Base-by-base conservation (phyloP, 2,329 filamentous ascomycete genomes). In the Aspergillus ruber region DNA sequence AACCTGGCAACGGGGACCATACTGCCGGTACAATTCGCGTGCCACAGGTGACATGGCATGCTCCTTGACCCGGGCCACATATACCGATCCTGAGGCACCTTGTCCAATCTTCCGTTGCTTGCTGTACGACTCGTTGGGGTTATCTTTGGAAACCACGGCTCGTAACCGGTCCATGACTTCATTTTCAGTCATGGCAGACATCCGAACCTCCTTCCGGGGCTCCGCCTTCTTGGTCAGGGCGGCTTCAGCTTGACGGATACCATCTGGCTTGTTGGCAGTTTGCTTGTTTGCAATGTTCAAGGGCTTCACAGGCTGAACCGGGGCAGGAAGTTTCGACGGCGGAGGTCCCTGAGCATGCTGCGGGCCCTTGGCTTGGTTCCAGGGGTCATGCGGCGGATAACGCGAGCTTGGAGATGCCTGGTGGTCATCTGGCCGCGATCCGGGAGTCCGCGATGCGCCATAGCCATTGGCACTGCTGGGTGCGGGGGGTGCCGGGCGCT, bases 31-130 rank as follows among this genome's bases (percentile, higher is more conserved):
- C 32, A 96, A 74, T 44, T 89, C 83, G 51, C 84, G 82, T 18
- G 91, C 91, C 56, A 88, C 81, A 13, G 78, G 70, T n/a, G 90
- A 94, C n/a, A 83, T 79, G 2, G 91, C 88, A 48, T 80, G 84
- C 63, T 95, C 88, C 69, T 93, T 93, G 53, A 98, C 88, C 64
- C 94, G 93, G 54, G 93, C 93, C 52, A 98, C 91, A 63, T 98
- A 98, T 42, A 98, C 93, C 18, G 91, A 97, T 49, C 93, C 93
- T 52, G 93, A 98, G 47, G 93, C 93, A 71, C 93, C 93, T 69
- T 98, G 93, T 17, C 93, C 93, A 69, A 98, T 97, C 79, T 98
- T 98, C 80, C 96, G 96, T 73, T 97, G 93, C 76, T 98, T 98
- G 62, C 90, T 91, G 75, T 98, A 98, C 20, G 90, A 95, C 56